Conservation (phyloP, 2,329 filamentous ascomycete species). For the Ophiostoma sp. region DNA sequence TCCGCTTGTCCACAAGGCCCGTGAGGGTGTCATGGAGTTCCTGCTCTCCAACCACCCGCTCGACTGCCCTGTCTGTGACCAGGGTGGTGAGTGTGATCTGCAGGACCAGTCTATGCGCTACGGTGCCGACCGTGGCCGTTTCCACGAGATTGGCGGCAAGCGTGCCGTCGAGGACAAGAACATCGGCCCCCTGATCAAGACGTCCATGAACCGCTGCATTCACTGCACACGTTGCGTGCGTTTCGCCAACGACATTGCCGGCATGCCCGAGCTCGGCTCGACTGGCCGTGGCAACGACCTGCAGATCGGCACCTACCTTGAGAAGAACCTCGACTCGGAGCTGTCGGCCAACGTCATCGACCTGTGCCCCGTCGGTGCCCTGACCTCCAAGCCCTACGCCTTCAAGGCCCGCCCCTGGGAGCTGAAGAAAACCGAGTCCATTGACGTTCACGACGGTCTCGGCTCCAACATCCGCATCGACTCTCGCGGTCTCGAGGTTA, state of each 20-base stretch:
- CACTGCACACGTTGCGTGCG: conserved; percentile 97
- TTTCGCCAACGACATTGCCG: conserved; percentile 95
- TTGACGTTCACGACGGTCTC: conserved; percentile 88
- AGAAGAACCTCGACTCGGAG: conserved; percentile 88
- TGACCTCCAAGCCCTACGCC: conserved; percentile 95
- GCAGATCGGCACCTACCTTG: conserved; percentile 96
- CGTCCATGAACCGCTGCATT: conserved; percentile 99
- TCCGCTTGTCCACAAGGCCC: conserved; percentile 90
- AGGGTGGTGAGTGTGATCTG: conserved; percentile 97
- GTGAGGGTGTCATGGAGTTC: conserved; percentile 99
- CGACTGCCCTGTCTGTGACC: conserved; percentile 96
- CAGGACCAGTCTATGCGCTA: conserved; percentile 99
- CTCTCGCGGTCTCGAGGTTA: conserved; percentile 87
- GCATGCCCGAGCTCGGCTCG: conserved; percentile 90
- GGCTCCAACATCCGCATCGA: conserved; percentile 95
- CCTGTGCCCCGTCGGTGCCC: conserved; percentile 91
- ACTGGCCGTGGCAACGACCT: conserved; percentile 94
- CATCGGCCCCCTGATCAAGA: conserved; percentile 96
- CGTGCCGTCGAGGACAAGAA: conserved; percentile 99
- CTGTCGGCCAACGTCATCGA: conserved; percentile 97
- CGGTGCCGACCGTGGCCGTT: conserved; percentile 88
- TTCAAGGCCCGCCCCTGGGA: conserved; percentile 98
- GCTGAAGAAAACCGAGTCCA: conserved; percentile 88
- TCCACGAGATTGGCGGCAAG: conserved; percentile 94
- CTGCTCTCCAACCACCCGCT: conserved; percentile 92